Evolutionary conservation across 306 rosid genomes (phyloP).

Genomic region (Mimosa bimucronata): DNA sequence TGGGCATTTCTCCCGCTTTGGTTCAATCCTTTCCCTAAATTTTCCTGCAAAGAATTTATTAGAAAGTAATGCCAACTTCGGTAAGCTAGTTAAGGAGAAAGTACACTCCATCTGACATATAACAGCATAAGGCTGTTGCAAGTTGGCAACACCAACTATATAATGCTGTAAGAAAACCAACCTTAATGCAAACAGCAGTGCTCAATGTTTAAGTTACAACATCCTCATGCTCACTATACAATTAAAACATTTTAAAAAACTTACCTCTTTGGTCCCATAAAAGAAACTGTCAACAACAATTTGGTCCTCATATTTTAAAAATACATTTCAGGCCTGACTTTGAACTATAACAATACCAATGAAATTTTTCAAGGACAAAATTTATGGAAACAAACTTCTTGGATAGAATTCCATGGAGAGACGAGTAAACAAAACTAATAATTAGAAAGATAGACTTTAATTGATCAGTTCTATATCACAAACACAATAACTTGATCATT

Average conservation of each 20-base stretch:
- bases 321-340: background rate
- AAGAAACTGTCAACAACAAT: background rate
- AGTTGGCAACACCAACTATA: constrained; percentile 18
- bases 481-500: constrained; percentile 21
- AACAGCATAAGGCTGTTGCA: constrained; percentile 15
- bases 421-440: constrained; percentile 6
- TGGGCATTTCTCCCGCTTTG: constrained; percentile 90
- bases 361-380: background rate
- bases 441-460: constrained; percentile 31
- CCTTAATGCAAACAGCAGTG: background rate
- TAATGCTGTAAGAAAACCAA: constrained; percentile 11
- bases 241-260: background rate
- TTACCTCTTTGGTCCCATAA: background rate
- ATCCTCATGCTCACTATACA: constrained; percentile 16
- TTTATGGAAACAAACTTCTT: background rate
- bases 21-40: constrained; percentile 95
- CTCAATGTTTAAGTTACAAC: constrained; percentile 5
- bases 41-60: constrained; percentile 60
- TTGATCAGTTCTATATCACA: constrained; percentile 18
- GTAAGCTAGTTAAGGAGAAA: constrained; percentile 19
- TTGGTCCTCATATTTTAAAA: background rate
- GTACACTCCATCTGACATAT: constrained; percentile 26
- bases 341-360: background rate
- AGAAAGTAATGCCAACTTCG: constrained; percentile 31
- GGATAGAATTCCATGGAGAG: background rate